Evolutionary conservation across 106 monocot genomes (phyloP).

Genomic region (Platanthera zijinensis): DNA sequence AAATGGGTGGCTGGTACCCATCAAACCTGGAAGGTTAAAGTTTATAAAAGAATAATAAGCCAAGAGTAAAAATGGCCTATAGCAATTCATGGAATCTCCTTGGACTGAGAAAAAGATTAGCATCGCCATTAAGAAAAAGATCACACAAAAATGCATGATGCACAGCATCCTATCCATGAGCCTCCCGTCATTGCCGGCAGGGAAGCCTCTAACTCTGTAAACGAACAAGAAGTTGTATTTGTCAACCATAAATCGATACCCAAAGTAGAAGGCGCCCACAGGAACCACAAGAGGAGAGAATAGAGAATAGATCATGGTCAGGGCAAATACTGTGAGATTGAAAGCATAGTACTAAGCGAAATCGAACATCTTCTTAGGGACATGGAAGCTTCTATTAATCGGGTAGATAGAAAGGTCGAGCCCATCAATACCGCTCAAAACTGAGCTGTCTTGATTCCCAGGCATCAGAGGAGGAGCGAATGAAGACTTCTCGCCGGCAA

Average conservation of each 20-base stretch:
- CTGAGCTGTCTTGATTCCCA: slow-evolving; percentile 37
- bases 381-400: slow-evolving; percentile 76
- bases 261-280: slow-evolving; percentile 89
- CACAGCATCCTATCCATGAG: too few relatives aligned
- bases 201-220: too few relatives aligned
- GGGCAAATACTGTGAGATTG: slow-evolving; percentile 88
- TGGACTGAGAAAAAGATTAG: too few relatives aligned
- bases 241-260: slow-evolving; percentile 88
- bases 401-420: slow-evolving; percentile 84
- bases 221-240: slow-evolving; percentile 99
- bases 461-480: slow-evolving; percentile 81
- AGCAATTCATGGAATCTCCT: too few relatives aligned
- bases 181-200: too few relatives aligned
- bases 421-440: slow-evolving; percentile 53
- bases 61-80: slow-evolving; percentile 91
- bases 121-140: too few relatives aligned
- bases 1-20: slow-evolving; percentile 62
- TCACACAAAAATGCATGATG: too few relatives aligned
- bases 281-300: slow-evolving; percentile 93
- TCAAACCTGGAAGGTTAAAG: slow-evolving; percentile 58
- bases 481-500: too few relatives aligned
- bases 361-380: slow-evolving; percentile 90
- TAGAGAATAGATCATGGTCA: slow-evolving; percentile 93
- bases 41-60: slow-evolving; percentile 70
- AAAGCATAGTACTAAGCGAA: slow-evolving; percentile 99